These are phyloP conservation scores for Cladosporium halotolerans DNA, from an alignment of 2,329 filamentous ascomycete species.

Conservation along the genomic window DNA sequence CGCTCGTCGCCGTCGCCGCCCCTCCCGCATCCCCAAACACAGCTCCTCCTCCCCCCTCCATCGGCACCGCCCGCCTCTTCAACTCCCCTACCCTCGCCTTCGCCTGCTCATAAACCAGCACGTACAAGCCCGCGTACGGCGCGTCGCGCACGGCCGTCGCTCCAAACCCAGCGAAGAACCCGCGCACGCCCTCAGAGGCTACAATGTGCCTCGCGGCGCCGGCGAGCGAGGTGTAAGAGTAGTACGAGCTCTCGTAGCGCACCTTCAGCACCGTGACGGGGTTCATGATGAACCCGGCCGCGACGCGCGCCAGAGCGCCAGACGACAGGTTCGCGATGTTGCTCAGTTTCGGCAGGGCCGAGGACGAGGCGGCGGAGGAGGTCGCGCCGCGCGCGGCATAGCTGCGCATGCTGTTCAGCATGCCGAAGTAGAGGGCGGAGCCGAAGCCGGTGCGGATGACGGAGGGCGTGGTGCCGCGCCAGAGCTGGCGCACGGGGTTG, in stretches of 20 bases:
- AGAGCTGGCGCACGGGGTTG: conserved; percentile 66
- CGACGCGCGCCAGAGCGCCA: conserved; percentile 75
- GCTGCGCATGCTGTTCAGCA: conserved; percentile 59
- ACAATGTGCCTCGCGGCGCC: conserved; percentile 70
- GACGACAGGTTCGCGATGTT: conserved; percentile 80
- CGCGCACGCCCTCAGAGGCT: conserved; percentile 64
- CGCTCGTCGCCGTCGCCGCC: conserved; percentile 31
- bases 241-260: conserved; percentile 83
- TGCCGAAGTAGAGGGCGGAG: conserved; percentile 88
- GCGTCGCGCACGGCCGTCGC: conserved; percentile 90
- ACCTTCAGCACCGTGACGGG: conserved; percentile 95
- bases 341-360: conserved; percentile 72
- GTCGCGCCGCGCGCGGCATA: conserved; percentile 26
- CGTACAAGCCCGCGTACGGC: conserved; percentile 93
- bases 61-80: conserved; percentile 10
- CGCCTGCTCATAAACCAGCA: conserved; percentile 83
- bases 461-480: conserved; percentile 88
- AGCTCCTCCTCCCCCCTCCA: conserved; percentile 18
- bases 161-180: conserved; percentile 90
- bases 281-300: conserved; percentile 88
- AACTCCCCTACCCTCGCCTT: conserved; percentile 56
- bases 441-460: conserved; percentile 91
- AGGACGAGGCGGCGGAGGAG: conserved; percentile 44
- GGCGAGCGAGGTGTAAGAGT: conserved; percentile 70
- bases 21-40: not conserved